Base-by-base conservation (phyloP, 1,139 yeast species). In the Hansenula sp. region DNA sequence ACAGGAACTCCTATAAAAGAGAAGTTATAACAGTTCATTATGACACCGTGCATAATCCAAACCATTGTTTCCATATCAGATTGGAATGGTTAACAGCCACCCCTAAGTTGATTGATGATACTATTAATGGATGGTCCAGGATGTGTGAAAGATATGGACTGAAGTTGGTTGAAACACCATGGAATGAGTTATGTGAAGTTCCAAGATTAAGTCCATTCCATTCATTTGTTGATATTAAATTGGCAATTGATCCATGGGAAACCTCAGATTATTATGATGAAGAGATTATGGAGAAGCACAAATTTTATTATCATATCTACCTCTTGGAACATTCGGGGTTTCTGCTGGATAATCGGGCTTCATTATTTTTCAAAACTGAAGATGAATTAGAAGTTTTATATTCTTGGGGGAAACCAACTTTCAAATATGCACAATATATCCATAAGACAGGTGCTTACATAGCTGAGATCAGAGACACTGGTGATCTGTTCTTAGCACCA, bases 31-130 rank as follows among this genome's bases (percentile, higher is more conserved):
- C 83, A 3, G 90, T 93, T 4, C 98, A 93, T 63, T 87, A 88
- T 58, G 99, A 94, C 61, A 75, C 83, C 44, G 93, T 90, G 4
- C 98, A 90, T 60, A 93, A 91, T 59, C 97, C 98, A 0, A 95
- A 89, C 50, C 96, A 91, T 58, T 91, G 98, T 58, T 94, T 83
- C 67, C 99, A 91, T 58, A 75, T 94, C 32, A 72, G 96, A 43
- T 66, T 93, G 27, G 97, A 93, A 62, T 94, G 99, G 99, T 68
- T 93, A 33, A 88, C 87, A 48, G 83, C 96, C 0, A 89, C 98
- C 0, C 86, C 96, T 1, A 86, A 84, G 58, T 74, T 93, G 41
- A 83, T 94, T 46, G 99, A 94, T 54, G 97, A 93, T 55, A 72
- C 89, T n/a, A 76, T 94, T 28, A 82, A 76, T 35, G 78, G 79